Conservation (phyloP, 495 filamentous ascomycete genomes). For the Entonaema liquescens region DNA sequence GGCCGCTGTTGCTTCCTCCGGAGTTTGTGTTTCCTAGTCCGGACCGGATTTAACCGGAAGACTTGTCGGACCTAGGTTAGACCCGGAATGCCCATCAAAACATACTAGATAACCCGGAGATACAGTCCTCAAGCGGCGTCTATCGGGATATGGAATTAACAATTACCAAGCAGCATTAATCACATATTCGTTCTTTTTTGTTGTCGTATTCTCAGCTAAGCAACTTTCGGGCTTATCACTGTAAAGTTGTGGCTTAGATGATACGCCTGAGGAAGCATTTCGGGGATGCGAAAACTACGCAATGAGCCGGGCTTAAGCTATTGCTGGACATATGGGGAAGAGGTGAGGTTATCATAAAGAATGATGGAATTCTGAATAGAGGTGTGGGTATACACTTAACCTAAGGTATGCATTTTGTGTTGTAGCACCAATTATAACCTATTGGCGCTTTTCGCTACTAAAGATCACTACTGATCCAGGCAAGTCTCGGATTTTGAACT, state of each 20-base stretch:
- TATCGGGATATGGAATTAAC: background rate
- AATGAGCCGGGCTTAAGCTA: too few relatives aligned
- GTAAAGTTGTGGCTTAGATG: background rate
- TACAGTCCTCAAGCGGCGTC: background rate
- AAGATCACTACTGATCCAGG: too few relatives aligned
- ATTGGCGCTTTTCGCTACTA: too few relatives aligned
- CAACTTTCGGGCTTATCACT: background rate
- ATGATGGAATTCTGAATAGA: too few relatives aligned
- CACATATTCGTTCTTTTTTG: background rate
- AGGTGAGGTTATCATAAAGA: too few relatives aligned
- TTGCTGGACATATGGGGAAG: too few relatives aligned
- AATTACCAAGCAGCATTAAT: background rate
- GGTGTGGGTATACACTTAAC: too few relatives aligned
- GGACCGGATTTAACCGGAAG: background rate
- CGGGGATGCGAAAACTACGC: too few relatives aligned
- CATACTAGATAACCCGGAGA: background rate
- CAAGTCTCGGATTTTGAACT: too few relatives aligned
- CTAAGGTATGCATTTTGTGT: too few relatives aligned
- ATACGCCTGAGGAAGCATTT: too few relatives aligned
- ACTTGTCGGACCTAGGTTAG: background rate
- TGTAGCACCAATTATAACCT: too few relatives aligned
- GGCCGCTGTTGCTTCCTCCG: background rate
- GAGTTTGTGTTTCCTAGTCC: background rate
- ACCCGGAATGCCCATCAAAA: background rate
- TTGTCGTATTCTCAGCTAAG: background rate